A percentile compares a stretch with the other conserved stretches of the same genome.
phyloP scores from a whole-genome alignment of 805 yeast genomes.

The Candida maris region DNA sequence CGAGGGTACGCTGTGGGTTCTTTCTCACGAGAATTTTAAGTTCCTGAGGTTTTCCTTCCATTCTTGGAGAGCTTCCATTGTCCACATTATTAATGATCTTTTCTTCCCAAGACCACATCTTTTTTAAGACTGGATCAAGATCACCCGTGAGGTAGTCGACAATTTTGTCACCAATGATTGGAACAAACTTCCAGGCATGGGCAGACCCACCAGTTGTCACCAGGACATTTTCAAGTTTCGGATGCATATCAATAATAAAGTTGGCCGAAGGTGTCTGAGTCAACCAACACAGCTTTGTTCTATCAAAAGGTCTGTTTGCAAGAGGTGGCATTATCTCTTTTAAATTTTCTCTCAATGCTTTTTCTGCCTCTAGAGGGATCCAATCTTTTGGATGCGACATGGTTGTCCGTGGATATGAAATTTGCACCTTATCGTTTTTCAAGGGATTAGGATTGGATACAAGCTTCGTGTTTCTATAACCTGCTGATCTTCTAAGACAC shows the following conservation, averaged over 20 bases:
- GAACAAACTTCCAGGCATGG: slow-evolving; percentile 29
- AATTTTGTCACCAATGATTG: slow-evolving; percentile 25
- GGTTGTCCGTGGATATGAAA: slow-evolving; percentile 25
- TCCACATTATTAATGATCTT: slow-evolving; percentile 11
- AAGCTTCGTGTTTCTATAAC: slow-evolving; percentile 21
- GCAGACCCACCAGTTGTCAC: slow-evolving; percentile 28
- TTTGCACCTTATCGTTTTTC: neutral
- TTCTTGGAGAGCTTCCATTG: slow-evolving; percentile 27
- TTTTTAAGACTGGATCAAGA: slow-evolving; percentile 15
- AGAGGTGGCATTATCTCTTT: slow-evolving; percentile 24
- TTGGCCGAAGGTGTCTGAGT: slow-evolving; percentile 25
- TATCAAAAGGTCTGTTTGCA: slow-evolving; percentile 21
- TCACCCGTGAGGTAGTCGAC: slow-evolving; percentile 20
- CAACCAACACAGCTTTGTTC: slow-evolving; percentile 27
- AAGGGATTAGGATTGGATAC: slow-evolving; percentile 20
- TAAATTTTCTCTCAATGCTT: slow-evolving; percentile 17
- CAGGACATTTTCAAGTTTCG: slow-evolving; percentile 18
- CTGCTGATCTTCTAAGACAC: slow-evolving; percentile 25
- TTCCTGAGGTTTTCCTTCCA: slow-evolving; percentile 24
- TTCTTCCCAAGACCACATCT: slow-evolving; percentile 24
- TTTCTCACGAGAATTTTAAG: slow-evolving; percentile 10
- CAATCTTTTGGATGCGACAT: slow-evolving; percentile 21
- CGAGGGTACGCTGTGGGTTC: too few species aligned
- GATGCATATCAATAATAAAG: slow-evolving; percentile 24
- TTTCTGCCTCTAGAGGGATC: slow-evolving; percentile 27